Base-by-base conservation (phyloP, 331 rosid species). In the Stylosanthes scabra region DNA sequence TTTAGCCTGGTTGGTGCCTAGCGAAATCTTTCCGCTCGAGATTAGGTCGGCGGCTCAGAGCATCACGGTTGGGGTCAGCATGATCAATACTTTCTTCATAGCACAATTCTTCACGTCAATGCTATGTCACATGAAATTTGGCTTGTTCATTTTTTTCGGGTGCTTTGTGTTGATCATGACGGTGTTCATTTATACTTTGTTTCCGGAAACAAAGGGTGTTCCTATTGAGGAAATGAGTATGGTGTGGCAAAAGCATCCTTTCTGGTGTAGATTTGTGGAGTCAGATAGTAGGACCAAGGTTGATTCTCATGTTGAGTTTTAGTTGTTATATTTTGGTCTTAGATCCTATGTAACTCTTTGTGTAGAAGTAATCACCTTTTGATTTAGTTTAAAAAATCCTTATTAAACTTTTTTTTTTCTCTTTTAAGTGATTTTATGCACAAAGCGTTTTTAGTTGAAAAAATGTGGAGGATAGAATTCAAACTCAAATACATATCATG, bases 121-220 rank as follows among this genome's bases (percentile, higher is more conserved):
- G 83, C 78, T 84, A 1, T 84, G 88, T n/a, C 85, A 84, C 78
- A 2, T 84, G 51, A 84, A 80, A 34, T 84, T 80, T 2, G 88
- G 88, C 55, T 55, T 80, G 66, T 84, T 84, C 81, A 44, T 84
- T 49, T 80, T 84, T 57, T 84, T 84, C n/a, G 83, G 78, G 14
- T 64, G 75, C 52, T 84, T 77, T 37, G 83, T 84, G 73, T 50
- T 80, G n/a, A 54, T 77, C 60, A 84, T 84, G 88, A 84, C 88
- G 3, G 0, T 7, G 2, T 74, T 84, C 69, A 75, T 84, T 57
- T 77, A 73, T 70, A 68, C 63, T 58, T 54, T 84, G 3, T 67
- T 84, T 34, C 88, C 88, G 2, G 88, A 84, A 64, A 84, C 88
- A 44, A 80, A 84, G 71, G 85, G 85, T 41, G 40, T 84, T 10